Base-by-base conservation (phyloP, 2,329 filamentous ascomycete species). In the Rhynchosporium secalis region DNA sequence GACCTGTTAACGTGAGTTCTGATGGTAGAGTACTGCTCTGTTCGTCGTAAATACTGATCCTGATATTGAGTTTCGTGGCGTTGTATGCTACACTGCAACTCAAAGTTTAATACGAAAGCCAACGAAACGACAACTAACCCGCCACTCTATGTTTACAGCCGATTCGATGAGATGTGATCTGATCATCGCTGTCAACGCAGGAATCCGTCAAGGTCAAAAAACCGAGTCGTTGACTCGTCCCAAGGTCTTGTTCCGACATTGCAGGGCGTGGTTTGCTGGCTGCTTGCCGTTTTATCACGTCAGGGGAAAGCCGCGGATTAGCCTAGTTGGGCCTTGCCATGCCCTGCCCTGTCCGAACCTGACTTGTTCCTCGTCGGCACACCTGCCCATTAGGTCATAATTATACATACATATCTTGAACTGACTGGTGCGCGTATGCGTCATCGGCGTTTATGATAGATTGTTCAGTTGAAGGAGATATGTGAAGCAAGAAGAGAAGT, bases 351-450 rank as follows among this genome's bases (percentile, higher is more conserved):
- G 20, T 20, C 20, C 20, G 20, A 20, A 20, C 20, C 20, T 20
- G 20, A 20, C 20, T 20, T 20, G 20, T 20, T 20, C 20, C 15
- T 36, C 31, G 36, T 59, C 57, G 57, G 57, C 57, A 59, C n/a
- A 59, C 57, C 47, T 59, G 57, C 57, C 57, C 47, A 52, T 52
- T 59, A 59, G 57, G 38, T 51, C 33, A 2, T 26, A 26, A 38
- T 20, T 20, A n/a, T 33, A 12, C 26, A 36, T n/a, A 36, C 41
- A 13, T 43, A 15, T 13, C 40, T 43, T 43, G 6, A 15, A 43
- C 40, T 20, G 6, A 20, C 20, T 20, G 20, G 20, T 20, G 20
- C 20, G 33, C 12, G 46, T 36, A 20, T 58, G 56, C 57, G 57
- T 59, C 57, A 59, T 59, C 57, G 57, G 57, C n/a, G 40, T 26